A percentile compares a stretch with the other conserved stretches of the same genome.
Conservation (phyloP, 139 green algal genomes). For the Diplosphaera chodatii region DNA sequence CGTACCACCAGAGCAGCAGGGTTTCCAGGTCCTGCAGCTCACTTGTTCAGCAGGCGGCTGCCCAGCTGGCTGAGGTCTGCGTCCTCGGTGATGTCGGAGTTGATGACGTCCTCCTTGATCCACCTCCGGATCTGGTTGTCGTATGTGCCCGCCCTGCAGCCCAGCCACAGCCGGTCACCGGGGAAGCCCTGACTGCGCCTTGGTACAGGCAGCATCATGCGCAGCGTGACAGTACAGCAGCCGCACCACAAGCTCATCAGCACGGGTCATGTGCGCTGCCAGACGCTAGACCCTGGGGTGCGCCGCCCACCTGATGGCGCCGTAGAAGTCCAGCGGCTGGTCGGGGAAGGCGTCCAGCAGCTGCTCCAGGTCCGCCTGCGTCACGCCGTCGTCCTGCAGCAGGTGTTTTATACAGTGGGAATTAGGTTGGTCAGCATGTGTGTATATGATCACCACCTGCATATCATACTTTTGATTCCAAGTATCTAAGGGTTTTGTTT, state of each 20-base stretch:
- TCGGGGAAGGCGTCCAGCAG: constrained; percentile 67
- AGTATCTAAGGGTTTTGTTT: too few relatives aligned
- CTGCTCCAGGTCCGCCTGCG: constrained; percentile 52
- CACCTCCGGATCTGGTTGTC: constrained; percentile 75
- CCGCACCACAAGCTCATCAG: too few relatives aligned
- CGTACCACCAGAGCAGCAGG: neutral
- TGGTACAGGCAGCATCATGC: too few relatives aligned
- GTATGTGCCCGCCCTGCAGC: constrained; percentile 48
- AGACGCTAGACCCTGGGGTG: too few relatives aligned
- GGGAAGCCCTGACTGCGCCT: too few relatives aligned
- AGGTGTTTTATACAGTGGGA: too few relatives aligned
- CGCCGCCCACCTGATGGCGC: constrained; percentile 36
- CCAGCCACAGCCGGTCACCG: neutral
- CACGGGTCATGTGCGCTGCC: too few relatives aligned
- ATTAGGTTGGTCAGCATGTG: too few relatives aligned
- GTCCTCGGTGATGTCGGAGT: constrained; percentile 29
- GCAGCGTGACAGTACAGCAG: too few relatives aligned
- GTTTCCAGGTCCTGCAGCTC: too few relatives aligned
- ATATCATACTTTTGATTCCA: too few relatives aligned
- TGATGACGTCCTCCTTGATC: constrained; percentile 50
- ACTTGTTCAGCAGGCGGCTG: constrained; percentile 23
- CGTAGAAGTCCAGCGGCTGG: constrained; percentile 88
- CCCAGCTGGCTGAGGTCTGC: constrained; percentile 36
- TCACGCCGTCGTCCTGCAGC: constrained; percentile 41
- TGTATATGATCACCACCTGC: too few relatives aligned